Evolutionary conservation across 306 rosid genomes (phyloP).

Genomic region (Notholithocarpus densiflorus): DNA sequence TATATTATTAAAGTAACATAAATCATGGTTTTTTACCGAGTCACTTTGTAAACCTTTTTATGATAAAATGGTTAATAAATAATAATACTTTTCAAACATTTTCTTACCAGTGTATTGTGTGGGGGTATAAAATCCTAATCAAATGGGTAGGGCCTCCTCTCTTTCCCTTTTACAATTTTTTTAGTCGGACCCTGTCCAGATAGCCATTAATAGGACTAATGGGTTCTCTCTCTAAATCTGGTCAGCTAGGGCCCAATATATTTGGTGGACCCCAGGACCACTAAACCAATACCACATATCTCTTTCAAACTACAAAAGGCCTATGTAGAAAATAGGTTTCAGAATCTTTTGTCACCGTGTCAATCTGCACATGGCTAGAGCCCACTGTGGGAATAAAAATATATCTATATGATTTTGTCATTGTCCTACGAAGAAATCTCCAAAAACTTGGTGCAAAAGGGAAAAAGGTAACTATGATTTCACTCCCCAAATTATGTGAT

Average conservation of each 20-base stretch:
- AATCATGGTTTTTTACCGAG: no score
- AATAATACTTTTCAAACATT: no score
- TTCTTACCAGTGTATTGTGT: no score
- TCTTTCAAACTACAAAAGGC: neutral
- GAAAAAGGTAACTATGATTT: neutral
- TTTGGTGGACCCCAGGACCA: constrained; percentile 35
- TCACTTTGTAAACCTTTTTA: no score
- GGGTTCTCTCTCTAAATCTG: constrained; percentile 30
- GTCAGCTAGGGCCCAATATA: constrained; percentile 31
- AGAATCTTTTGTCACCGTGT: constrained; percentile 26
- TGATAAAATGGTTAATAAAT: no score
- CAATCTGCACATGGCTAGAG: constrained; percentile 59
- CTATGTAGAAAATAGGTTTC: neutral
- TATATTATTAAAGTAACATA: no score
- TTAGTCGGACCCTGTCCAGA: constrained; percentile 17
- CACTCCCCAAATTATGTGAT: neutral
- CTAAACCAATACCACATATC: constrained; percentile 26
- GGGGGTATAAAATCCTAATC: neutral
- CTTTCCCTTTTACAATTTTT: neutral
- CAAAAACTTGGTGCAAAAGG: neutral
- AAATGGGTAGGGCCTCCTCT: constrained; percentile 1
- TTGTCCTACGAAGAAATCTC: constrained; percentile 28
- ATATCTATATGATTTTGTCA: constrained; percentile 21
- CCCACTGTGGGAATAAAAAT: constrained; percentile 16
- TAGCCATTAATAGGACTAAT: constrained; percentile 12